A percentile compares a stretch with the other conserved stretches of the same genome.
These are phyloP conservation scores for Lachancea mirantina DNA, from an alignment of 805 yeast species.

Conservation along the genomic window DNA sequence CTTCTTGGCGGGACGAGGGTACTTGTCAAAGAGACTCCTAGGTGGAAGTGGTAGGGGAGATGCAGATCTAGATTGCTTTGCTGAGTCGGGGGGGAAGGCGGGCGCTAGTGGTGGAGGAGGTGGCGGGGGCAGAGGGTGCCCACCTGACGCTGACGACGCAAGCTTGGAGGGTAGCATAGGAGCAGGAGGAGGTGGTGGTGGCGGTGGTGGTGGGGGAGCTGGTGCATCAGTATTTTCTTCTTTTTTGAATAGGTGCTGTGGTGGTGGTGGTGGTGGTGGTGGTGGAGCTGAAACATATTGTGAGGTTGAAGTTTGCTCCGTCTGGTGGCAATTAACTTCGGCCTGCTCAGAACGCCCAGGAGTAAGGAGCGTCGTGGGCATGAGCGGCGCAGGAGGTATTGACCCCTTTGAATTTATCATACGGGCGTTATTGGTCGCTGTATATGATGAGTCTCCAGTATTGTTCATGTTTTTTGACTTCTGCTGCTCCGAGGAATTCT, in stretches of 20 bases:
- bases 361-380: too few relatives aligned
- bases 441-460: too few relatives aligned
- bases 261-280: conserved; percentile 22
- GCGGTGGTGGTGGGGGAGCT: conserved; percentile 19
- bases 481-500: too few relatives aligned
- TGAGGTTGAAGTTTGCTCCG: too few relatives aligned
- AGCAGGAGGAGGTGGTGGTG: conserved; percentile 27
- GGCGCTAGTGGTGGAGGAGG: conserved; percentile 27
- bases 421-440: too few relatives aligned
- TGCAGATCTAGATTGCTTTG: conserved; percentile 12
- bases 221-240: neutral
- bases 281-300: conserved; percentile 23
- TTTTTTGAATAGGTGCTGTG: neutral
- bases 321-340: too few relatives aligned
- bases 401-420: too few relatives aligned
- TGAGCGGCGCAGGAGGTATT: too few relatives aligned
- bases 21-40: conserved; percentile 38
- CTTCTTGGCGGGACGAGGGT: conserved; percentile 65
- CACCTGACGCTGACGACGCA: conserved; percentile 21
- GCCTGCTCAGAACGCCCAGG: too few relatives aligned
- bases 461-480: too few relatives aligned
- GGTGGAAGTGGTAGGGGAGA: conserved; percentile 31
- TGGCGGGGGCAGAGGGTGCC: conserved; percentile 32
- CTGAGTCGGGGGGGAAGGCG: neutral
- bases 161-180: conserved; percentile 27